Conservation (phyloP, 2,329 filamentous ascomycete genomes). For the Epicoccum nigrum region DNA sequence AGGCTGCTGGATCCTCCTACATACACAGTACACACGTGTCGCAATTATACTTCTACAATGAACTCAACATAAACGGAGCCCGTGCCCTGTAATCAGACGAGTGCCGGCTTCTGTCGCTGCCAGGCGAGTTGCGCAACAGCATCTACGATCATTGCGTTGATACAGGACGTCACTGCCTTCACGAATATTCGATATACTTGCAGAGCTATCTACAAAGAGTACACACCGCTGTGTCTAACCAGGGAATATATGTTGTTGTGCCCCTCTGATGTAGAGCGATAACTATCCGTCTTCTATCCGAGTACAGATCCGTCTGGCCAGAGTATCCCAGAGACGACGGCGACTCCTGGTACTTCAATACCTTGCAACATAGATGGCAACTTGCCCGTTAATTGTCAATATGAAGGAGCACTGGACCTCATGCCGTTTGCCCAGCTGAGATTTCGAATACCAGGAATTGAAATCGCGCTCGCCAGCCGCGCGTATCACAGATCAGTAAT, state of each 20-base stretch:
- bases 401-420: not conserved
- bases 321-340: not conserved
- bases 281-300: not conserved
- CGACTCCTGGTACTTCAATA: not conserved
- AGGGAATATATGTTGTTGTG: not conserved
- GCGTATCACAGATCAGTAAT: not conserved
- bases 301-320: not conserved
- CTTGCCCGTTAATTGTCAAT: not conserved
- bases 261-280: not conserved
- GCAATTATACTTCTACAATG: too few species aligned
- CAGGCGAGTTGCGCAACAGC: conserved; percentile 5
- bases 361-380: not conserved
- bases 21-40: too few species aligned
- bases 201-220: not conserved
- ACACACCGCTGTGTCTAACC: not conserved
- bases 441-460: not conserved
- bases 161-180: not conserved
- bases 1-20: too few species aligned
- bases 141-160: conserved; percentile 10
- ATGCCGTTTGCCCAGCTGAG: not conserved
- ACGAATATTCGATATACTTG: not conserved
- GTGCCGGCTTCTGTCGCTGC: not conserved
- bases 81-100: too few species aligned
- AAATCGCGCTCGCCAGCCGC: not conserved
- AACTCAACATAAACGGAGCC: too few species aligned